Base-by-base conservation (phyloP, 768 basidiomycete species). In the Collybiopsis confluens region DNA sequence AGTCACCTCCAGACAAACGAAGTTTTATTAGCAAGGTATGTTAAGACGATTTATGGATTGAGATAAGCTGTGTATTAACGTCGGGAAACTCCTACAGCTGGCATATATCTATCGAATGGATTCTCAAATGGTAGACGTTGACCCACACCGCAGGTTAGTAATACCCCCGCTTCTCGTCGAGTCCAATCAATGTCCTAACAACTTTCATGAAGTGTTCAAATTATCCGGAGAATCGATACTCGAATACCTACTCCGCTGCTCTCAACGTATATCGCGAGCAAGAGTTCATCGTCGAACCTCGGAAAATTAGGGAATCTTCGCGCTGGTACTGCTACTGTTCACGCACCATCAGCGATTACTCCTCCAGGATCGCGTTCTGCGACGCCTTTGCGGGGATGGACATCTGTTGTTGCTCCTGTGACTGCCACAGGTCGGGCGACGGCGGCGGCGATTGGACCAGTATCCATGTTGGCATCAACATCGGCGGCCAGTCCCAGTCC, bases 101-200 rank as follows among this genome's bases (percentile, higher is more conserved):
- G 90, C 92, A 1, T 72, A 78, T 6, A 70, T 86, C 4, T 98
- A 96, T 64, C 78, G 91, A 18, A 82, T 98, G 65, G 88, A 91
- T 56, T 83, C 87, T 0, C 82, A 89, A 60, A 83, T 93, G 74
- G 82, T 99, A 18, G 96, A 98, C 65, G 88, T 89, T 61, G 96
- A 97, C 61, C 96, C 96, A 0, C 79, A 89, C 62, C 76, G 91
- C 45, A 84, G 78, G 80, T 81, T 18, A 20, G 68, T 65, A 16
- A 10, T 13, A n/a, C n/a, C 20, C 23, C 15, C 11, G 8, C 8
- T 37, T 52, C 26, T 50, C 3, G 52, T 45, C 15, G 28, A 27
- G 18, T 33, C 5, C n/a, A 41, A 49, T 5, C 26, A 30, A 5
- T 45, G n/a, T 18, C 8, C 20, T 41, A 11, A 36, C 26, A 18